A percentile compares a stretch with the other conserved stretches of the same genome.
phyloP scores from a whole-genome alignment of 257 asterid species.

The Ilex asprella region DNA sequence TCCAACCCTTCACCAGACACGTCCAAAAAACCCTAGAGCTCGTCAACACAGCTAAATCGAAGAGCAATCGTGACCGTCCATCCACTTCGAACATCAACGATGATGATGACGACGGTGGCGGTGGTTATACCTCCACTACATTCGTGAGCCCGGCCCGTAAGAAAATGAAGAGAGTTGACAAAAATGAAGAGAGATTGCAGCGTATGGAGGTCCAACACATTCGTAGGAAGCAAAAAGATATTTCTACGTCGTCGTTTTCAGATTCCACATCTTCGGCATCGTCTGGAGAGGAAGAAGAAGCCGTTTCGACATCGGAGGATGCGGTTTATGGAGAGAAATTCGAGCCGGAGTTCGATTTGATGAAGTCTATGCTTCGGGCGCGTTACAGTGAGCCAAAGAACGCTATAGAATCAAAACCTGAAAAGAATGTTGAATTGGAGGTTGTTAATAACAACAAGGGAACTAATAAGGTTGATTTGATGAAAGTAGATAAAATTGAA shows the following conservation, averaged over 20 bases:
- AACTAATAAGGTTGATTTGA: constrained; percentile 31
- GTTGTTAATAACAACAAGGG: constrained; percentile 28
- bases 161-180: constrained; percentile 26
- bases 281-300: constrained; percentile 1
- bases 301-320: constrained; percentile 44
- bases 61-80: constrained; percentile 2
- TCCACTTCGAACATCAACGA: constrained; percentile 12
- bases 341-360: constrained; percentile 62
- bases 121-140: constrained; percentile 2
- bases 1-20: constrained; percentile 39
- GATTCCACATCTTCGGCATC: background rate
- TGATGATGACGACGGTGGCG: constrained; percentile 1
- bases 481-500: constrained; percentile 21
- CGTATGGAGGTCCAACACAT: constrained; percentile 44
- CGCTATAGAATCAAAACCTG: background rate
- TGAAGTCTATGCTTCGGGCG: constrained; percentile 56
- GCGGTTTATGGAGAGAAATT: constrained; percentile 46
- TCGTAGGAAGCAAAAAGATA: constrained; percentile 15
- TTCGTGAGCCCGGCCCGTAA: background rate
- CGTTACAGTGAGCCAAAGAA: constrained; percentile 29
- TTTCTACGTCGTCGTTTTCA: background rate
- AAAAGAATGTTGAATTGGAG: constrained; percentile 28
- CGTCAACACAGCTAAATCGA: background rate
- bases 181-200: constrained; percentile 46
- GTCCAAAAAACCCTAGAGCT: constrained; percentile 26